A percentile compares a stretch with the other conserved stretches of the same genome.
Conservation (phyloP, 805 yeast species). For the Metschnikowia hibisci region DNA sequence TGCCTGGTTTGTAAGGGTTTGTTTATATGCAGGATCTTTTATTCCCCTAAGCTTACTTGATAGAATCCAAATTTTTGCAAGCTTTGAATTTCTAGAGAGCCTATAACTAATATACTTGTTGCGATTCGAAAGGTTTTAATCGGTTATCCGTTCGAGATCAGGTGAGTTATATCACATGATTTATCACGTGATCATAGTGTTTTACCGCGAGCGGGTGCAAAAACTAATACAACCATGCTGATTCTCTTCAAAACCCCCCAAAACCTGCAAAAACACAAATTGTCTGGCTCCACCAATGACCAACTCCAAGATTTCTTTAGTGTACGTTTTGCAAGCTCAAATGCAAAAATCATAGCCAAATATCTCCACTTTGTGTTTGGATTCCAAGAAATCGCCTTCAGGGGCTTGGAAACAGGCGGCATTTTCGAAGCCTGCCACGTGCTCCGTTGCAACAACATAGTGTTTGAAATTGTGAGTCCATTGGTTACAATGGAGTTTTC, state of each 20-base stretch:
- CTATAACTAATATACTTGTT: too few species aligned
- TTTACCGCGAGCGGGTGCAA: conserved; percentile 1
- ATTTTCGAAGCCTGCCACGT: conserved; percentile 55
- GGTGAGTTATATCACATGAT: too few species aligned
- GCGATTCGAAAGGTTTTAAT: too few species aligned
- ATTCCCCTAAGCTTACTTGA: too few species aligned
- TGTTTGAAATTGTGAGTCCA: conserved; percentile 46
- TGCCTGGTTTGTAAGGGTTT: too few species aligned
- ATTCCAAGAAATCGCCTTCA: conserved; percentile 57
- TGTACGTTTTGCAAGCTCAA: conserved; percentile 68
- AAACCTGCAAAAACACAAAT: neutral
- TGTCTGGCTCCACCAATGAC: neutral
- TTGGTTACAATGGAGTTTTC: conserved; percentile 23
- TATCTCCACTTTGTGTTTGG: conserved; percentile 57
- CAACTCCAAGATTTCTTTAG: conserved; percentile 46
- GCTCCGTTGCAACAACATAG: conserved; percentile 50
- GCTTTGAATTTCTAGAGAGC: too few species aligned
- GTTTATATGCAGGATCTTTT: too few species aligned
- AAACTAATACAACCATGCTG: conserved; percentile 3
- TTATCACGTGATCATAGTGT: neutral
- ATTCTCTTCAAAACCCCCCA: neutral
- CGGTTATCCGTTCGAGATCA: too few species aligned
- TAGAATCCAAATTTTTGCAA: too few species aligned
- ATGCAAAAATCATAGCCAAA: conserved; percentile 60
- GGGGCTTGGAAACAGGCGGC: conserved; percentile 68